phyloP scores from a whole-genome alignment of 805 yeast genomes.

The Candida broadrunensis region DNA sequence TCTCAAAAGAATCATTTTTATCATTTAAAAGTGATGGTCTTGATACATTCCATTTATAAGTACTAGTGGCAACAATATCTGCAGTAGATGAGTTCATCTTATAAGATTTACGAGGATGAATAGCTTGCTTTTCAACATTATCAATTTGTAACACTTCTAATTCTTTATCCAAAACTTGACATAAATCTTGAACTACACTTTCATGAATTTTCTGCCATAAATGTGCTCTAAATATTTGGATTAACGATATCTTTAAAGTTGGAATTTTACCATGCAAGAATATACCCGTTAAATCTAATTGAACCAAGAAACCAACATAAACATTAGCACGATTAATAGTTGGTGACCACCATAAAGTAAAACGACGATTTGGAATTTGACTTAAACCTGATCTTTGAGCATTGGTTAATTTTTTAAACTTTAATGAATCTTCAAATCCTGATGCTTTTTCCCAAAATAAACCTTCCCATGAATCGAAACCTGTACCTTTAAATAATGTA shows the following conservation, averaged over 20 bases:
- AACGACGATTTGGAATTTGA: conserved; percentile 96
- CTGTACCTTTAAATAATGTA: conserved; percentile 93
- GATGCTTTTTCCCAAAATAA: conserved; percentile 97
- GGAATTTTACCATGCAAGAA: conserved; percentile 98
- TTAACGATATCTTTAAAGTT: conserved; percentile 88
- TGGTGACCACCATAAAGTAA: conserved; percentile 99
- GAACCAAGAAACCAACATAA: conserved; percentile 95
- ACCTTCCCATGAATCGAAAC: conserved; percentile 98
- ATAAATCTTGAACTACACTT: conserved; percentile 86
- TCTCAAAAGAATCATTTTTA: conserved; percentile 59
- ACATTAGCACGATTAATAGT: conserved; percentile 97
- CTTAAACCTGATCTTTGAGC: conserved; percentile 97
- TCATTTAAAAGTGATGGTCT: conserved; percentile 79
- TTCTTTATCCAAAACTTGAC: conserved; percentile 89
- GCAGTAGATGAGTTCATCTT: conserved; percentile 96
- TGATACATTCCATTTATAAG: conserved; percentile 79
- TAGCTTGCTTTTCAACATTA: conserved; percentile 82
- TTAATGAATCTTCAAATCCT: conserved; percentile 95
- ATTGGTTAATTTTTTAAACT: conserved; percentile 90
- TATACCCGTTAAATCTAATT: conserved; percentile 92
- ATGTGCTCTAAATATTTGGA: conserved; percentile 96
- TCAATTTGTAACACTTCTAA: conserved; percentile 80
- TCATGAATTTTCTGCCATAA: conserved; percentile 99
- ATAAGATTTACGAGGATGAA: conserved; percentile 96
- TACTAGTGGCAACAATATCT: conserved; percentile 74